These are phyloP conservation scores for Paxillus rubicundulus DNA, from an alignment of 768 basidiomycete species.

Conservation along the genomic window DNA sequence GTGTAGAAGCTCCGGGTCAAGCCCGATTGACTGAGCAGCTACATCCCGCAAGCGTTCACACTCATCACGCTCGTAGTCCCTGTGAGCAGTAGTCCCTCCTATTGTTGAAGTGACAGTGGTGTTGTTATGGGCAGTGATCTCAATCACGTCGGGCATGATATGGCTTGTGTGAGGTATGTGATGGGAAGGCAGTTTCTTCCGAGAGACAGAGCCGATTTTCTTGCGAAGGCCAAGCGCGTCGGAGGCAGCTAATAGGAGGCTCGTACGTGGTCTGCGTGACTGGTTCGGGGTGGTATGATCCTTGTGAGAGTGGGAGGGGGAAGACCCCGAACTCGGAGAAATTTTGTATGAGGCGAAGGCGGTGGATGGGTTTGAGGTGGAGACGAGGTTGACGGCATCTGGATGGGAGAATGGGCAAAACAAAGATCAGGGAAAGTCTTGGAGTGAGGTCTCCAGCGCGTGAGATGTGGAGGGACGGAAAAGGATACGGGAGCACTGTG, in stretches of 20 bases:
- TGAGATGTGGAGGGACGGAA: background rate
- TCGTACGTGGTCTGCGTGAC: slow-evolving; percentile 39
- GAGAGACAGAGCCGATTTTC: slow-evolving; percentile 41
- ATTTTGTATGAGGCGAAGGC: slow-evolving; percentile 11
- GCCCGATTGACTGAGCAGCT: slow-evolving; percentile 74
- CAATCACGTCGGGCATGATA: slow-evolving; percentile 67
- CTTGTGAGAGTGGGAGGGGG: slow-evolving; percentile 6
- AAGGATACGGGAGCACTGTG: background rate
- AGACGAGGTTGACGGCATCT: slow-evolving; percentile 20
- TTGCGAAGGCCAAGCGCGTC: slow-evolving; percentile 45
- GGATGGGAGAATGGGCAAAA: background rate
- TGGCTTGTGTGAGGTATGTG: slow-evolving; percentile 34
- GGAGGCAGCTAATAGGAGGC: slow-evolving; percentile 52
- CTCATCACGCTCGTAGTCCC: slow-evolving; percentile 66
- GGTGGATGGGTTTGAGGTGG: slow-evolving; percentile 14
- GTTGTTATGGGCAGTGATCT: slow-evolving; percentile 52
- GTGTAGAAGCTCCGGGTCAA: slow-evolving; percentile 53
- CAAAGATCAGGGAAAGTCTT: background rate
- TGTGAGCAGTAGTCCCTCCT: slow-evolving; percentile 23
- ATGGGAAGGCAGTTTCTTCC: slow-evolving; percentile 36
- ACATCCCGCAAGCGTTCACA: slow-evolving; percentile 71
- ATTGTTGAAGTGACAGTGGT: slow-evolving; percentile 13
- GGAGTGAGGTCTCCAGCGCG: slow-evolving; percentile 3
- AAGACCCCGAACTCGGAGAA: slow-evolving; percentile 6
- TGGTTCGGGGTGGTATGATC: slow-evolving; percentile 2